Base-by-base conservation (phyloP, 768 basidiomycete species). In the Suillus decipiens region DNA sequence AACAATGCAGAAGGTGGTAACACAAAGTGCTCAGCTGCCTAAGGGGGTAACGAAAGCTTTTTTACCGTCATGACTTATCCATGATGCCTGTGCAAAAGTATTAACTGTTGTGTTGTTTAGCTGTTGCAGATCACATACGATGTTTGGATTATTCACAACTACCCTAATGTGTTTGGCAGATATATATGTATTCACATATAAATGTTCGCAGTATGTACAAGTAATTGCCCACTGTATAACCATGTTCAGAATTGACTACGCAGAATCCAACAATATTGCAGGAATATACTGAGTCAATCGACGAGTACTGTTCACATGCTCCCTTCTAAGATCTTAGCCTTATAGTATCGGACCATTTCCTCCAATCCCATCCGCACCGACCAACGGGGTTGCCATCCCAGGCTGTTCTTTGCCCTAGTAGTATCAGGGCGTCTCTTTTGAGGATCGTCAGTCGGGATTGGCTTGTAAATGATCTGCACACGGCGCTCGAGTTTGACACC, bases 281-380 rank as follows among this genome's bases (percentile, higher is more conserved):
- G 15, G 8, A 19, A 53, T 10, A 53, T 10, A 50, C n/a, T 28
- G 57, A 17, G 48, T 28, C 28, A 9, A 17, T 59, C 14, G 33
- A 33, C 41, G 37, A 28, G 37, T 14, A 14, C 24, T 14, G 69
- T 71, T 82, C 17, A 92, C 43, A 93, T 79, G 71, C 88, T 89
- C 33, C 93, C 93, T 75, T 95, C 93, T 3, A 83, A 85, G 85
- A 95, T 89, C 78, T 90, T 93, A 22, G 89, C 86, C 77, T 93
- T 94, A 81, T 95, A 96, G 76, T 95, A 96, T 63, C 91, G 79
- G 41, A 94, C 90, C 91, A 96, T 96, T 80, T 96, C 95, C 79
- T 95, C 93, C 57, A 98, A 76, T 33, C 96, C 96, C 88, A 94
- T 95, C 66, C 86, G 85, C 56, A 97, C 92, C 36, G 89, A 89